Percentiles rank a stretch among this genome's conserved stretches.
These are phyloP conservation scores for Aaosphaeria arxii DNA, from an alignment of 2,329 filamentous ascomycete genomes.

Conservation along the genomic window DNA sequence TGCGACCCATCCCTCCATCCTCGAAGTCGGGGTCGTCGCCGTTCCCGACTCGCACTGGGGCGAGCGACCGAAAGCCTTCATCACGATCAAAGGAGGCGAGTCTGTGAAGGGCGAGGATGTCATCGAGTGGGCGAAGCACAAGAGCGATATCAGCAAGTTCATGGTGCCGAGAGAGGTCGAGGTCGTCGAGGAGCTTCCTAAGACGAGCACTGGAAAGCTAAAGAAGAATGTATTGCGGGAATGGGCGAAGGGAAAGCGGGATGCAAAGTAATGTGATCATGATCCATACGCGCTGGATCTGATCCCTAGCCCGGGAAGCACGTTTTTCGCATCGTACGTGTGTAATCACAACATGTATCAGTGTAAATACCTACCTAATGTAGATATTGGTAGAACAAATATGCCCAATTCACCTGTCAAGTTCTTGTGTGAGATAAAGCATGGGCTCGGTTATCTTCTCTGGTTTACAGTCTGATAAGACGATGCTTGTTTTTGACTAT, in stretches of 20 bases:
- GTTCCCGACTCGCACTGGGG: conserved; percentile 90
- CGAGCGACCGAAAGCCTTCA: conserved; percentile 89
- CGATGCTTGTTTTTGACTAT: too few relatives aligned
- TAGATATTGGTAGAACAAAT: too few relatives aligned
- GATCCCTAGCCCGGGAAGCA: too few relatives aligned
- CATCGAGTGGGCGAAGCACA: conserved; percentile 80
- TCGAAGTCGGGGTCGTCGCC: conserved; percentile 89
- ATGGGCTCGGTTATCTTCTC: too few relatives aligned
- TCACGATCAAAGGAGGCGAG: conserved; percentile 74
- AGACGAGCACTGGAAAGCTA: conserved; percentile 95
- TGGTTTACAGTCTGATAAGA: too few relatives aligned
- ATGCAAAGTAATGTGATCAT: conserved; percentile 12
- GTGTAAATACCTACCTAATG: too few relatives aligned
- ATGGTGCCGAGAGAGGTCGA: conserved; percentile 78
- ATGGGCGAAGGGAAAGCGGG: conserved; percentile 66
- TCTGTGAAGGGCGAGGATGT: conserved; percentile 62
- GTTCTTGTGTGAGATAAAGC: too few relatives aligned
- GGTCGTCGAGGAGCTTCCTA: conserved; percentile 82
- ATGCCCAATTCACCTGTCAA: too few relatives aligned
- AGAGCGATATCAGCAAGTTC: conserved; percentile 80
- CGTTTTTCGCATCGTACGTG: too few relatives aligned
- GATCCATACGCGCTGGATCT: too few relatives aligned
- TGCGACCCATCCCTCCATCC: conserved; percentile 79
- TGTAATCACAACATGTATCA: too few relatives aligned
- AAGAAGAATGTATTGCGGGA: conserved; percentile 90